Conservation (phyloP, 257 asterid species). For the Voacanga thouarsii region DNA sequence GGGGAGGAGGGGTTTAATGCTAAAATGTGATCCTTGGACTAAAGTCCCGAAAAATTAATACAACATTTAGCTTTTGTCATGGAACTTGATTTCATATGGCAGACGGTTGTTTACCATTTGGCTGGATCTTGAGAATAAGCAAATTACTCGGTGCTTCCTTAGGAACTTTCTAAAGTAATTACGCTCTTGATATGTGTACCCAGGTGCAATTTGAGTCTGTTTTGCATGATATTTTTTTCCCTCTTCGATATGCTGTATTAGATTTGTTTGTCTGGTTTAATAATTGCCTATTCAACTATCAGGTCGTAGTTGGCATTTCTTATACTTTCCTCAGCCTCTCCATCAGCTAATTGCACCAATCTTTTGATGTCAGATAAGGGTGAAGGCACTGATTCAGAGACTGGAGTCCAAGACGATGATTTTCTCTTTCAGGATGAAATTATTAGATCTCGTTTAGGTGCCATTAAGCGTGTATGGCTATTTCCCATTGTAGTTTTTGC, state of each 20-base stretch:
- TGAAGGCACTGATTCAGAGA: constrained; percentile 68
- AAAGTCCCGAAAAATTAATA: background rate
- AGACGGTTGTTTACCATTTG: background rate
- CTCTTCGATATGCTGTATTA: background rate
- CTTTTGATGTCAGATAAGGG: constrained; percentile 57
- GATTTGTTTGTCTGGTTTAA: background rate
- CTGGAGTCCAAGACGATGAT: constrained; percentile 74
- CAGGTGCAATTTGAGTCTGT: too few relatives aligned
- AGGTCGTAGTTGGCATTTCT: background rate
- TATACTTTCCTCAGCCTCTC: background rate
- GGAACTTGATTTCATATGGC: background rate
- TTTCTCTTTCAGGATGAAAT: constrained; percentile 83
- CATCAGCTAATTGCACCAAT: background rate
- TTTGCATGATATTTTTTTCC: background rate
- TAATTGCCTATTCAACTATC: background rate
- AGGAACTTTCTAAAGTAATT: background rate
- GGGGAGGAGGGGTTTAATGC: background rate
- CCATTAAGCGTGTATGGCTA: constrained; percentile 82
- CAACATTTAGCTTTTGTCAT: background rate
- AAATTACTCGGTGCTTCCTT: background rate
- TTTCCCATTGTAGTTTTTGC: background rate
- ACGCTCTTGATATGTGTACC: background rate
- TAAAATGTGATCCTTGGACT: background rate
- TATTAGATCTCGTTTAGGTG: constrained; percentile 81
- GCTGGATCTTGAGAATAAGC: background rate